Conservation (phyloP, 108 stramenopile genomes). For the Skeletonema menzelii region DNA sequence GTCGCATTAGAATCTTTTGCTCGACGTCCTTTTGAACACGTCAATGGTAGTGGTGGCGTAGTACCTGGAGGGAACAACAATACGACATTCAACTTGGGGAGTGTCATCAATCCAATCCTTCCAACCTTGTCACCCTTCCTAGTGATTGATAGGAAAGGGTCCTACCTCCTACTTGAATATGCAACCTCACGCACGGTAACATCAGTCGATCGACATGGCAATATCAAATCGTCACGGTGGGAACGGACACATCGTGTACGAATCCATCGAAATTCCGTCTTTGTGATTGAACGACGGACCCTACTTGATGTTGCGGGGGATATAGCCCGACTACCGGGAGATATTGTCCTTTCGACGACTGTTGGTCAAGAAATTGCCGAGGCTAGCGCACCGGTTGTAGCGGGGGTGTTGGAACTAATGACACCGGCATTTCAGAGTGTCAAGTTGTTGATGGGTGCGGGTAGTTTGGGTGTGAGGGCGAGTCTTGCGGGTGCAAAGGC, state of each 20-base stretch:
- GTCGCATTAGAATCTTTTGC: slow-evolving; percentile 87
- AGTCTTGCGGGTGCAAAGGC: slow-evolving; percentile 66
- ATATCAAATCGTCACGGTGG: slow-evolving; percentile 32
- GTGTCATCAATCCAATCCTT: slow-evolving; percentile 48
- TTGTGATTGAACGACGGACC: slow-evolving; percentile 86
- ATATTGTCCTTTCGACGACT: slow-evolving; percentile 68
- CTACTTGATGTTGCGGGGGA: slow-evolving; percentile 66
- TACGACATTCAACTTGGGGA: background rate
- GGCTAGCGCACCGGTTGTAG: slow-evolving; percentile 60
- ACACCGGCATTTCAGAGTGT: slow-evolving; percentile 70
- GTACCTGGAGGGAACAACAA: background rate
- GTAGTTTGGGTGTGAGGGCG: slow-evolving; percentile 65
- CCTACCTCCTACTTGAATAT: slow-evolving; percentile 64
- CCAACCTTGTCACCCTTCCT: slow-evolving; percentile 66
- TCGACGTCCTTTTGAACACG: slow-evolving; percentile 44
- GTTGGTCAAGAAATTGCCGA: slow-evolving; percentile 56
- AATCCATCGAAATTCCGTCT: slow-evolving; percentile 80
- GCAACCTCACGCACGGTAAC: slow-evolving; percentile 44
- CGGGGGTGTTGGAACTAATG: slow-evolving; percentile 57
- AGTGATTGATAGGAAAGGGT: slow-evolving; percentile 54
- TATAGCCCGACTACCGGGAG: slow-evolving; percentile 70
- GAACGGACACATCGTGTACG: slow-evolving; percentile 52
- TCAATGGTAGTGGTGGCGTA: slow-evolving; percentile 22
- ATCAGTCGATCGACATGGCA: slow-evolving; percentile 33
- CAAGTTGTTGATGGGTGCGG: slow-evolving; percentile 65